Evolutionary conservation across 2,329 filamentous ascomycete genomes (phyloP), one percentile per base, ranked within the genome.

Genomic region (Paraconiothyrium brasiliense): DNA sequence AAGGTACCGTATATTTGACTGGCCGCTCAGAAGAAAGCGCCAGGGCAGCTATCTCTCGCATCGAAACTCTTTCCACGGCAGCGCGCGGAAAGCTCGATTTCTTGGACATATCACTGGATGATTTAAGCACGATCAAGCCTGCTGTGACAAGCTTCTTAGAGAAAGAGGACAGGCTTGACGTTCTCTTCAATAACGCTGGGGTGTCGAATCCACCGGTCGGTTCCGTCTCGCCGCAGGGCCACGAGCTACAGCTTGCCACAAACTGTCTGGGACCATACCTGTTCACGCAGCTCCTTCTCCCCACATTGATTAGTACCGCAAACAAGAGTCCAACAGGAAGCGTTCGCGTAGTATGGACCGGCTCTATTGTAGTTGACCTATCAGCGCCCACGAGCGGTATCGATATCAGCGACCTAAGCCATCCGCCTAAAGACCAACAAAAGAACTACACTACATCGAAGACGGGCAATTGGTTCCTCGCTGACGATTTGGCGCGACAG

Each of bases 1-100:
- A n/a, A 16, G 80, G 80, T 35, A 85, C 77, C 0, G 82, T 88
- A 30, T 87, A 86, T 71, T 72, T 86, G 30, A 84, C 84, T 13
- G 81, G 81, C 4, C 83, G 86, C 35, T 81, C 73, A 7, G 66
- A 77, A 44, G 48, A 44, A n/a, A 49, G 50, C 2, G 57, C 60
- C 13, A 72, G 78, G 32, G 85, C 84, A 65, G 83, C 78, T 10
- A 67, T 71, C 10, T 62, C 70, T 1, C 82, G 83, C 20, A 83
- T 88, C 54, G 67, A 73, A 2, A 62, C 74, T 3, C 14, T n/a
- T n/a, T n/a, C 16, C 82, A 11, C 14, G 4, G n/a, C 27, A 11
- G 13, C 16, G 22, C 50, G 22, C 5, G 41, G 41, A 16, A 20
- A 16, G 0, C 58, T 44, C 55, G 47, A 54, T 62, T 50, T 37